phyloP scores from a whole-genome alignment of 108 stramenopile species.

The Fragilariopsis cylindrus region DNA sequence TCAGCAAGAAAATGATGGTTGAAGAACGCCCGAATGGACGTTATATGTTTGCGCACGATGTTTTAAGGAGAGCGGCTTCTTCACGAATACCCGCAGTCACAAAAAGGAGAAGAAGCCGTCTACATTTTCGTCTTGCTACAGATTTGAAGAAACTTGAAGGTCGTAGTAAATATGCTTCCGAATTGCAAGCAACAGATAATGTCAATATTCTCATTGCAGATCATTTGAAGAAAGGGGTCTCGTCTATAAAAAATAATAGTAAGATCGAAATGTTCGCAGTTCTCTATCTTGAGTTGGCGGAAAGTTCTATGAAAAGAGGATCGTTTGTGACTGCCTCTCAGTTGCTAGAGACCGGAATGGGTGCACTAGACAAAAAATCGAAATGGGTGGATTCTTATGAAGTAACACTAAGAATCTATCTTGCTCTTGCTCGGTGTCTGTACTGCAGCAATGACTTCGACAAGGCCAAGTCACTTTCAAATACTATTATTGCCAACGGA shows the following conservation, averaged over 20 bases:
- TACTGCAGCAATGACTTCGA: conserved; percentile 6
- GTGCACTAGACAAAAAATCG: conserved; percentile 1
- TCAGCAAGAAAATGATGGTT: neutral
- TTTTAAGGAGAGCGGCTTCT: neutral
- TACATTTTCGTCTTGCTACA: conserved; percentile 5
- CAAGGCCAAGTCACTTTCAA: conserved; percentile 12
- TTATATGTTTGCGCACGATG: neutral
- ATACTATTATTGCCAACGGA: conserved; percentile 11
- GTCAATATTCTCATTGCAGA: neutral
- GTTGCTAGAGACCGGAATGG: conserved; percentile 1
- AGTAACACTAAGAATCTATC: neutral
- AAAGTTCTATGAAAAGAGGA: conserved; percentile 1
- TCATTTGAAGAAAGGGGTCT: conserved; percentile 3
- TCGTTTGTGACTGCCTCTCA: conserved; percentile 4
- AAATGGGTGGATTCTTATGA: conserved; percentile 13
- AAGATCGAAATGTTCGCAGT: neutral
- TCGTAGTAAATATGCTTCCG: neutral
- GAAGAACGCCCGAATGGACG: neutral
- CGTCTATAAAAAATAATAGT: neutral
- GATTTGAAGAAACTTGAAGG: neutral
- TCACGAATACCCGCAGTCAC: neutral
- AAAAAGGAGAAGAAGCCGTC: neutral
- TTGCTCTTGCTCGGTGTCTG: conserved; percentile 8
- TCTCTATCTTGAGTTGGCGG: neutral
- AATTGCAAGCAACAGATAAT: neutral